These are phyloP conservation scores for Saccharomyces hybrid DNA, from an alignment of 1,139 yeast genomes.

Conservation along the genomic window DNA sequence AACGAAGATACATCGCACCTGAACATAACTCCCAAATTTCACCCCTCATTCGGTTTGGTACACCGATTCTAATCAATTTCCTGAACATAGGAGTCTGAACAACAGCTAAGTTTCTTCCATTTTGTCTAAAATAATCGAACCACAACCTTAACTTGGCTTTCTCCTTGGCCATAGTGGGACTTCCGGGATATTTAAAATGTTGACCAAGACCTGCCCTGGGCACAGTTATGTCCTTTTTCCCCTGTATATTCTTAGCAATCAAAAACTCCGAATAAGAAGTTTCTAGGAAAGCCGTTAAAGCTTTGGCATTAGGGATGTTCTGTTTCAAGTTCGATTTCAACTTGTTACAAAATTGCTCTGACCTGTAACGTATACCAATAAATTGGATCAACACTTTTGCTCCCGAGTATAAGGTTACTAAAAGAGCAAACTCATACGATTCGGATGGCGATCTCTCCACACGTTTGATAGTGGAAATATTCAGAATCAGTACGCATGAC, in stretches of 20 bases:
- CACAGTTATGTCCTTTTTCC: slow-evolving; percentile 40
- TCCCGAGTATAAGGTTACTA: slow-evolving; percentile 64
- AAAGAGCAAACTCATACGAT: slow-evolving; percentile 71
- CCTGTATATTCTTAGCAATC: slow-evolving; percentile 47
- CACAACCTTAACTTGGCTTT: slow-evolving; percentile 83
- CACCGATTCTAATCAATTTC: slow-evolving; percentile 78
- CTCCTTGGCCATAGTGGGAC: slow-evolving; percentile 67
- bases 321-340: slow-evolving; percentile 56
- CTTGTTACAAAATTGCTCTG: slow-evolving; percentile 71
- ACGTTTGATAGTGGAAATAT: slow-evolving; percentile 70
- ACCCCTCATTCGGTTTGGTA: slow-evolving; percentile 88
- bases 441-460: slow-evolving; percentile 79
- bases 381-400: slow-evolving; percentile 59
- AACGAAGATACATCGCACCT: slow-evolving; percentile 75
- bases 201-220: slow-evolving; percentile 87
- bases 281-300: slow-evolving; percentile 56
- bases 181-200: slow-evolving; percentile 82
- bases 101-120: slow-evolving; percentile 78
- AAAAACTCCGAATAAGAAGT: slow-evolving; percentile 84
- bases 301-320: slow-evolving; percentile 56
- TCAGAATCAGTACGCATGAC: slow-evolving; percentile 62
- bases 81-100: slow-evolving; percentile 71
- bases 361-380: slow-evolving; percentile 68
- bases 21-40: slow-evolving; percentile 92
- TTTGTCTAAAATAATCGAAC: slow-evolving; percentile 79